Base-by-base conservation (phyloP, 2,329 filamentous ascomycete genomes). In the Ampelomyces quisqualis region DNA sequence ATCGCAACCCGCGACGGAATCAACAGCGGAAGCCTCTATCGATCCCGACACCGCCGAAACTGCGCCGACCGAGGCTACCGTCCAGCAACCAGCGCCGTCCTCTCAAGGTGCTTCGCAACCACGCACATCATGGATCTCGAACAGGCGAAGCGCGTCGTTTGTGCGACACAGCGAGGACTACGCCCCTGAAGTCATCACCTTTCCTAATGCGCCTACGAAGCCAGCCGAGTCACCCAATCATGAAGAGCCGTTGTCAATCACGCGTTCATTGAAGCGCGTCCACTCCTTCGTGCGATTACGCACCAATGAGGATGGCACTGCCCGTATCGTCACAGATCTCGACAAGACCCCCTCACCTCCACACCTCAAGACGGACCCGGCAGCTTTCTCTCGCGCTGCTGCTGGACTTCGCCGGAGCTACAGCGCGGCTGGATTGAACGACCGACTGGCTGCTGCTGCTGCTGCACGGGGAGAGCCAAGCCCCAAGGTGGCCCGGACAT, bases 221-320 rank as follows among this genome's bases (percentile, higher is more conserved):
- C 49, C 53, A 20, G 29, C 42, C 11, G 49, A 49, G 78, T 79
- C 43, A 71, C 83, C 55, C 70, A 39, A 53, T 19, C 19, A 17
- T 7, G n/a, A 31, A 8, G 45, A 45, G n/a, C 77, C 60, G 75
- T 78, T 60, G 73, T 20, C 29, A 17, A 17, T 17, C 7, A 71
- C 38, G 57, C 74, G 49, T 23, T 42, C 65, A 2, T 41, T 70
- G 21, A 68, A 67, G 47, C 66, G 67, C 42, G 51, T 59, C 5
- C 63, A 69, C 27, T 79, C 79, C 34, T 77, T 80, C 19, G 78
- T 95, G 42, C 84, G 89, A 34, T 76, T 96, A 19, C 89, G 88
- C 2, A 82, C 93, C 60, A 93, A 88, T 13, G 78, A 90, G 21
- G 89, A 96, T 60, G 91, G 91, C 53, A 91, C 90, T 62, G 91